Evolutionary conservation across 139 green algal species (phyloP).

Genomic region (Picochlorum sp.): DNA sequence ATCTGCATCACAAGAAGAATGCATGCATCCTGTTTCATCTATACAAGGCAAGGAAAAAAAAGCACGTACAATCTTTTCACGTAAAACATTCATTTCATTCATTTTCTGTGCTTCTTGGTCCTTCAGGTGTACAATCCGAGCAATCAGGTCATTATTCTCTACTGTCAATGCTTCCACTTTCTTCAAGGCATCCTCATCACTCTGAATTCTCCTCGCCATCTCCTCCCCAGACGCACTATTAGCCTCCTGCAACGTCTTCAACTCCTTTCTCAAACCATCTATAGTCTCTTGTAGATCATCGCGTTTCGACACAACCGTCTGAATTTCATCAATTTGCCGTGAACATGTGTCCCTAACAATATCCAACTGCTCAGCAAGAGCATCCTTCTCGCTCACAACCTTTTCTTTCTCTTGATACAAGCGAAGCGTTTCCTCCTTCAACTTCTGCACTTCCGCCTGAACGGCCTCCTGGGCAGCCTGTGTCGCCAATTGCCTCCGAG

Average conservation of each 20-base stretch:
- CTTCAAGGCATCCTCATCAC: background rate
- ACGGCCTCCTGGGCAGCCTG: background rate
- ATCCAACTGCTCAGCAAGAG: slow-evolving; percentile 33
- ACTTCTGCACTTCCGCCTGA: background rate
- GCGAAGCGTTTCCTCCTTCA: slow-evolving; percentile 35
- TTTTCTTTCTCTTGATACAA: slow-evolving; percentile 38
- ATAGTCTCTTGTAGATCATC: background rate
- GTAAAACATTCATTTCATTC: slow-evolving; percentile 52
- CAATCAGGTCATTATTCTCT: slow-evolving; percentile 37
- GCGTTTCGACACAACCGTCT: slow-evolving; percentile 10
- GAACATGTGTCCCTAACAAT: slow-evolving; percentile 9
- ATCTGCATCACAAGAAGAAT: background rate
- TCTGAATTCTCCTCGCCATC: background rate
- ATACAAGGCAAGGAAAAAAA: background rate
- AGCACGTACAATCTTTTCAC: slow-evolving; percentile 37
- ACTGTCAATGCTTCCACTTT: slow-evolving; percentile 12
- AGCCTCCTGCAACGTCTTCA: slow-evolving; percentile 11
- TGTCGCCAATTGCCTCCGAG: background rate
- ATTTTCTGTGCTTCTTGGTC: slow-evolving; percentile 45
- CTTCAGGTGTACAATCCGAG: slow-evolving; percentile 51
- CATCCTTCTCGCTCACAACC: slow-evolving; percentile 28
- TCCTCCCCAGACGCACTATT: slow-evolving; percentile 9
- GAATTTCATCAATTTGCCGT: slow-evolving; percentile 8
- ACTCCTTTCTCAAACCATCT: background rate
- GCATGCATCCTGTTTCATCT: no score